Evolutionary conservation across 140 eudicot species (phyloP).

Genomic region (Ambrosia hybrid): DNA sequence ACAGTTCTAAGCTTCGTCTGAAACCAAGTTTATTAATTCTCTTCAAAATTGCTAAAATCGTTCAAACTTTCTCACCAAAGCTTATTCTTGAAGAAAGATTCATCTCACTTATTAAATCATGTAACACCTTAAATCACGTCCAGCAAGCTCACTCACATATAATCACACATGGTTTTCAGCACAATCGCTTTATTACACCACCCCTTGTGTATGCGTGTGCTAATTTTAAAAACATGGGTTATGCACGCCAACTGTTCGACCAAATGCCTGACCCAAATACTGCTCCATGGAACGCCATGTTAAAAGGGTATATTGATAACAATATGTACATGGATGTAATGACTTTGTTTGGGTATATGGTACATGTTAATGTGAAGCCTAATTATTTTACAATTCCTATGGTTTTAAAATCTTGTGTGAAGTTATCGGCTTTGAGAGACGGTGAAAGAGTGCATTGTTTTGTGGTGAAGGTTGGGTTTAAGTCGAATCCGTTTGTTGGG

Average conservation of each 20-base stretch:
- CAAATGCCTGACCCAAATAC: conserved; percentile 48
- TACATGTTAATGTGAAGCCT: conserved; percentile 43
- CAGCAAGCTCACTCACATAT: conserved; percentile 58
- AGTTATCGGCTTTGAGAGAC: conserved; percentile 42
- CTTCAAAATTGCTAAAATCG: conserved; percentile 45
- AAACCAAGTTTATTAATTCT: not conserved
- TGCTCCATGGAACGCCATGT: conserved; percentile 57
- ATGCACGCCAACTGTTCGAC: conserved; percentile 73
- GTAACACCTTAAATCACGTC: conserved; percentile 47
- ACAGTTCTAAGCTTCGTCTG: no score
- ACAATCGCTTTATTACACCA: conserved; percentile 43
- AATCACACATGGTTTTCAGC: conserved; percentile 43
- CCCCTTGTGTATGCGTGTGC: conserved; percentile 41
- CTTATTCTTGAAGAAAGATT: conserved; percentile 51
- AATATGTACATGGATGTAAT: conserved; percentile 37
- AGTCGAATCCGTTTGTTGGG: conserved; percentile 61
- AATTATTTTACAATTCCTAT: conserved; percentile 64
- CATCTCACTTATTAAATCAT: conserved; percentile 59
- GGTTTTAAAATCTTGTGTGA: conserved; percentile 64
- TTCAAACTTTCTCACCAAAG: conserved; percentile 26
- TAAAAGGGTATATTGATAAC: conserved; percentile 64
- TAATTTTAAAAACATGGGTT: conserved; percentile 27
- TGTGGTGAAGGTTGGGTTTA: conserved; percentile 58
- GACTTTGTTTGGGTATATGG: conserved; percentile 48
- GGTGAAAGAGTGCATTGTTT: conserved; percentile 63